phyloP scores from a whole-genome alignment of 768 basidiomycete species.

The Leccinum aurantiacum region DNA sequence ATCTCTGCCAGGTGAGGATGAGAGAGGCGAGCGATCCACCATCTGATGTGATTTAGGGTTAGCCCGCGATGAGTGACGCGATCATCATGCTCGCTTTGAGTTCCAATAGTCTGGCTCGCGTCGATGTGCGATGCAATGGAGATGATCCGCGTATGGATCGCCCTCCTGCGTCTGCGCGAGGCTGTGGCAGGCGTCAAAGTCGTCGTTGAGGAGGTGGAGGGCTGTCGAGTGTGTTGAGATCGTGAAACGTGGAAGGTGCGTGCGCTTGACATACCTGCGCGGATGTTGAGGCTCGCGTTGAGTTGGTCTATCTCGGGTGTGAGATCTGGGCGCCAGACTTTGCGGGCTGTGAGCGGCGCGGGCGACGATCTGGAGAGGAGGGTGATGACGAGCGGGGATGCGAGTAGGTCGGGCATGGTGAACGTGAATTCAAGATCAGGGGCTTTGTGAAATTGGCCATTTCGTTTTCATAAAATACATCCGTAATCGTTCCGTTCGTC shows the following conservation, averaged over 20 bases:
- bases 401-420: conserved; percentile 9
- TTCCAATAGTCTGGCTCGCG: conserved; percentile 26
- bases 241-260: background rate
- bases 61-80: background rate
- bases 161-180: conserved; percentile 23
- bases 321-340: conserved; percentile 18
- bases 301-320: conserved; percentile 21
- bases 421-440: background rate
- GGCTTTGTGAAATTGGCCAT: background rate
- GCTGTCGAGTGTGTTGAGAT: background rate
- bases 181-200: conserved; percentile 18
- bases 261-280: conserved; percentile 11
- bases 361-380: conserved; percentile 17
- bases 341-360: conserved; percentile 12
- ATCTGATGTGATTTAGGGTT: conserved; percentile 11
- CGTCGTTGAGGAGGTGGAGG: conserved; percentile 25
- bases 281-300: conserved; percentile 14
- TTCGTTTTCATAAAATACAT: background rate
- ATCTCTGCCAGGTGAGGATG: conserved; percentile 18
- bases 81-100: conserved; percentile 8
- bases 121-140: conserved; percentile 24
- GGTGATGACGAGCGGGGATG: conserved; percentile 15
- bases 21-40: conserved; percentile 18
- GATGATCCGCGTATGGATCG: conserved; percentile 22
- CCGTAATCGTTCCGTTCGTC: background rate